Base-by-base conservation (phyloP, 257 asterid genomes). In the Petrea volubilis region DNA sequence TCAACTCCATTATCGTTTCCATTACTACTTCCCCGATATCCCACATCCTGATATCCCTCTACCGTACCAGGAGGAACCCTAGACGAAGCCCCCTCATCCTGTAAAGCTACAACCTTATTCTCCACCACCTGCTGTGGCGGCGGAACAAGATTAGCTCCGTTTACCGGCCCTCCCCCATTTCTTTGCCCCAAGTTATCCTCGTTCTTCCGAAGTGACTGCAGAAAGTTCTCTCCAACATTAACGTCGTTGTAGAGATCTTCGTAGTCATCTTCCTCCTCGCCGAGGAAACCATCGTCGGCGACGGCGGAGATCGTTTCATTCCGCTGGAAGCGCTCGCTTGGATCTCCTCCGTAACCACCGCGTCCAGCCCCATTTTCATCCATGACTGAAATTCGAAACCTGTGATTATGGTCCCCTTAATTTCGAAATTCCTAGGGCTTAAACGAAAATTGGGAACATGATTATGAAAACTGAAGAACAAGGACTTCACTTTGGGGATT, bases 211-310 rank as follows among this genome's bases (percentile, higher is more conserved):
- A 77, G 88, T 87, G 68, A 77, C 78, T 87, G 96, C 67, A 88
- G 78, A 78, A 95, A 92, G 61, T 85, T 78, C 84, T 92, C 99
- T 27, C 98, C 98, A 33, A 95, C 96, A 60, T 95, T 95, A 46
- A 95, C 99, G 74, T 95, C 99, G 56, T 92, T 92, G 68, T 95
- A 95, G 20, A 95, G 96, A 72, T 95, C 99, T 63, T 95, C 99
- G 23, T 88, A 95, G 53, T 95, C 98, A 66, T 93, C 98, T 81
- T 89, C 96, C 69, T 89, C 97, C 68, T 90, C 97, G 3, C 87
- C 96, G 67, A 91, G 91, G 40, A 89, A 87, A 7, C 1, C 96
- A 96, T 21, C 86, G 84, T 76, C 18, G 5, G n/a, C 51, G 18
- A 44, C 4, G 51, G n/a, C 18, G 51, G 51, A 13, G 4, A 89